Base-by-base conservation (phyloP, 306 rosid genomes). In the Ceratonia siliqua region DNA sequence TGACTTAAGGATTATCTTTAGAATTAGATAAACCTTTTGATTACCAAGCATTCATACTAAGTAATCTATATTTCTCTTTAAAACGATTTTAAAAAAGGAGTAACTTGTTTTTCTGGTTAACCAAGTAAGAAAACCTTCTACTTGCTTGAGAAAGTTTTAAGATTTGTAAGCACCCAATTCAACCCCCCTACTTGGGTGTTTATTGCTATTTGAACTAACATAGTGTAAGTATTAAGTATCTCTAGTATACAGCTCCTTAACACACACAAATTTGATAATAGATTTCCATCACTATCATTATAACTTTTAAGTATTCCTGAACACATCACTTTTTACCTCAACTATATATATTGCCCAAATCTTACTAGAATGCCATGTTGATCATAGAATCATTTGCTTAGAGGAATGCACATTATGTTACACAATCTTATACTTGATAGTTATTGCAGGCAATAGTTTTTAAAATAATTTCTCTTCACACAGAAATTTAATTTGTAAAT, bases 141-240 rank as follows among this genome's bases (percentile, higher is more conserved):
- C n/a, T n/a, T n/a, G n/a, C n/a, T n/a, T n/a, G n/a, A n/a, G n/a
- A n/a, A n/a, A n/a, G n/a, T n/a, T n/a, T n/a, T n/a, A n/a, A n/a
- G n/a, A n/a, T n/a, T n/a, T n/a, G n/a, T n/a, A n/a, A n/a, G n/a
- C n/a, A n/a, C n/a, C n/a, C n/a, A n/a, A n/a, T n/a, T n/a, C n/a
- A n/a, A n/a, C n/a, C n/a, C n/a, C n/a, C n/a, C n/a, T n/a, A n/a
- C n/a, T n/a, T n/a, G n/a, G n/a, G n/a, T n/a, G n/a, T n/a, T n/a
- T n/a, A n/a, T n/a, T n/a, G n/a, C n/a, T n/a, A n/a, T n/a, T n/a
- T n/a, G n/a, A n/a, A n/a, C n/a, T n/a, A n/a, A n/a, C n/a, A n/a
- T n/a, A 94, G 80, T 94, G 98, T 94, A 89, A 94, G 98, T 79
- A 36, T 24, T 66, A 38, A 27, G 41, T 43, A 36, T 38, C 22